Conservation (phyloP, 768 basidiomycete genomes). For the Pilatotrama ljubarskyi region DNA sequence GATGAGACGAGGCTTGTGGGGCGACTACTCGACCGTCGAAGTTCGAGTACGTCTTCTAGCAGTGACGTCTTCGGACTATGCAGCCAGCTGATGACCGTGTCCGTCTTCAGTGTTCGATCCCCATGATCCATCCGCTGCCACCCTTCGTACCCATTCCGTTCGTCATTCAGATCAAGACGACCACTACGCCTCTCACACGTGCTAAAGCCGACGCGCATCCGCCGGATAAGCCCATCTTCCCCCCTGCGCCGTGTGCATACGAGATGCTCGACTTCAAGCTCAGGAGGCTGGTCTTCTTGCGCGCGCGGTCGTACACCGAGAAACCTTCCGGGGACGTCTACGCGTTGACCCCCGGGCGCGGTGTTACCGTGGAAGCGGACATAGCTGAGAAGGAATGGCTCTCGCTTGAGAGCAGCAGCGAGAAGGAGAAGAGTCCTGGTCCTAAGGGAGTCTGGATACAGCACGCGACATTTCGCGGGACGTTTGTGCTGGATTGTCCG, state of each 20-base stretch:
- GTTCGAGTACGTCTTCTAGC: constrained; percentile 7
- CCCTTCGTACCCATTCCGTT: constrained; percentile 22
- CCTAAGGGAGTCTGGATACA: constrained; percentile 16
- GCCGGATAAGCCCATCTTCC: constrained; percentile 9
- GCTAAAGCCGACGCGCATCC: background rate
- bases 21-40: constrained; percentile 6
- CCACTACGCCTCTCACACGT: constrained; percentile 10
- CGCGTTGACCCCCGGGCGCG: too few relatives aligned
- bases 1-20: constrained; percentile 17
- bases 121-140: constrained; percentile 11
- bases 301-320: background rate
- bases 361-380: background rate
- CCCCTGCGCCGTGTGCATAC: background rate
- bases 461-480: background rate
- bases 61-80: too few relatives aligned
- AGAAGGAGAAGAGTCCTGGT: background rate
- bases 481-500: constrained; percentile 10
- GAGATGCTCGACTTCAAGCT: constrained; percentile 9
- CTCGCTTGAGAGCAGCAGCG: background rate
- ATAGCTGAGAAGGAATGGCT: background rate
- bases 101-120: constrained; percentile 6
- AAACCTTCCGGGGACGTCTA: too few relatives aligned
- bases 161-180: constrained; percentile 16
- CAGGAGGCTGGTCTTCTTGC: background rate
- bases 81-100: too few relatives aligned